These are phyloP conservation scores for Vaucheria bursata DNA, from an alignment of 352 stramenopile genomes.

Conservation along the genomic window DNA sequence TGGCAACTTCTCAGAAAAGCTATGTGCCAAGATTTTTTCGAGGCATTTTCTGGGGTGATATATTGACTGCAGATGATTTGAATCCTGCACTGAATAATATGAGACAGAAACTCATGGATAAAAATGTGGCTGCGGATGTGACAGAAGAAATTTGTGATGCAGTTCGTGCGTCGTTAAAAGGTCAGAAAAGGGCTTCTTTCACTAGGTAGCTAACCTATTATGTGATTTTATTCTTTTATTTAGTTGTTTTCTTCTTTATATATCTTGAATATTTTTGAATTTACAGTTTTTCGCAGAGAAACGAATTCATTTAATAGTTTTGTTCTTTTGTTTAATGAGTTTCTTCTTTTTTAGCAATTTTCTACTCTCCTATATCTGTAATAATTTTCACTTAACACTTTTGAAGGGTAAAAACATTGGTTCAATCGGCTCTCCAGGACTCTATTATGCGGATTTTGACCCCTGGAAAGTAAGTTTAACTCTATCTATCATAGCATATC, in stretches of 20 bases:
- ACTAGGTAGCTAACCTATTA: conserved; percentile 58
- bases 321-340: no score
- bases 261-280: background rate
- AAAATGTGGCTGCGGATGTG: conserved; percentile 93
- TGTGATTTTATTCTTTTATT: no score
- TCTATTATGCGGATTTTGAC: conserved; percentile 86
- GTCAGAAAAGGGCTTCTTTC: conserved; percentile 87
- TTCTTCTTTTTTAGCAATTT: no score
- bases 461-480: conserved; percentile 68
- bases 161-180: conserved; percentile 82
- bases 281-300: background rate
- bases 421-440: conserved; percentile 85
- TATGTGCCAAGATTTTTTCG: conserved; percentile 9
- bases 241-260: conserved; percentile 21
- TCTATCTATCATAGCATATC: no score
- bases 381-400: no score
- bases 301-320: background rate
- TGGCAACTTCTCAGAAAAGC: background rate
- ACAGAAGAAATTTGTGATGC: conserved; percentile 84
- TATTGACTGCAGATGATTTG: conserved; percentile 67
- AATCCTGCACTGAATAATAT: conserved; percentile 81
- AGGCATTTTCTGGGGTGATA: conserved; percentile 52
- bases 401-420: conserved; percentile 68
- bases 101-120: conserved; percentile 84
- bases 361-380: no score